These are phyloP conservation scores for Fragaria ananassa DNA, from an alignment of 306 rosid species.

Conservation along the genomic window DNA sequence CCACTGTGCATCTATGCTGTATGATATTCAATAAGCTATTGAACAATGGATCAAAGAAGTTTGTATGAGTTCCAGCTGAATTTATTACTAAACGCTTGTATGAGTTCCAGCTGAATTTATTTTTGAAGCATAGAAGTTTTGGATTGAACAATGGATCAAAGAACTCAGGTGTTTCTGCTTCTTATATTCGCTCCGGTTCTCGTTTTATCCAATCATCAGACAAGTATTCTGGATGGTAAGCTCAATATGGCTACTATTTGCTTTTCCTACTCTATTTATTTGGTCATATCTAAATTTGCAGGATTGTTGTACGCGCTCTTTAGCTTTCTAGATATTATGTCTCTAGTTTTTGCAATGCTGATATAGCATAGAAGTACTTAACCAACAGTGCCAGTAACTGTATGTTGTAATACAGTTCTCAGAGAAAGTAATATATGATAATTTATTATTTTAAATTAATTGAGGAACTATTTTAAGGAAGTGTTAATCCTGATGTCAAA, in stretches of 20 bases:
- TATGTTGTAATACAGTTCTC: not conserved
- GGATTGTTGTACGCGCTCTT: not conserved
- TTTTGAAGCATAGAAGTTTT: not conserved
- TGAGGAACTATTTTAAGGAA: not conserved
- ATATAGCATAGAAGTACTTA: not conserved
- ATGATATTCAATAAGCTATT: not conserved
- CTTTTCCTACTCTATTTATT: not conserved
- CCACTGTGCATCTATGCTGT: not conserved
- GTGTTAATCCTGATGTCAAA: not conserved
- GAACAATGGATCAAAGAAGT: too few species aligned
- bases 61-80: slow-evolving; percentile 10
- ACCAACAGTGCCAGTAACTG: not conserved
- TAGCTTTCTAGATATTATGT: not conserved
- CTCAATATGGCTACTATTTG: not conserved
- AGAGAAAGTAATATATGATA: not conserved
- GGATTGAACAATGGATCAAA: slow-evolving; percentile 18
- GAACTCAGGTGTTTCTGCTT: slow-evolving; percentile 9
- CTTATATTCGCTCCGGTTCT: slow-evolving; percentile 6
- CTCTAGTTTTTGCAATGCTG: not conserved
- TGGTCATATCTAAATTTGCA: not conserved
- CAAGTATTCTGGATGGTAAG: slow-evolving; percentile 23
- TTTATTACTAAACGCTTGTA: not conserved
- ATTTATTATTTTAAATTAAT: not conserved
- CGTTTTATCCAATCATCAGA: not conserved
- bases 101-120: slow-evolving; percentile 6